These are phyloP conservation scores for Candida montana DNA, from an alignment of 805 yeast genomes.

Conservation along the genomic window DNA sequence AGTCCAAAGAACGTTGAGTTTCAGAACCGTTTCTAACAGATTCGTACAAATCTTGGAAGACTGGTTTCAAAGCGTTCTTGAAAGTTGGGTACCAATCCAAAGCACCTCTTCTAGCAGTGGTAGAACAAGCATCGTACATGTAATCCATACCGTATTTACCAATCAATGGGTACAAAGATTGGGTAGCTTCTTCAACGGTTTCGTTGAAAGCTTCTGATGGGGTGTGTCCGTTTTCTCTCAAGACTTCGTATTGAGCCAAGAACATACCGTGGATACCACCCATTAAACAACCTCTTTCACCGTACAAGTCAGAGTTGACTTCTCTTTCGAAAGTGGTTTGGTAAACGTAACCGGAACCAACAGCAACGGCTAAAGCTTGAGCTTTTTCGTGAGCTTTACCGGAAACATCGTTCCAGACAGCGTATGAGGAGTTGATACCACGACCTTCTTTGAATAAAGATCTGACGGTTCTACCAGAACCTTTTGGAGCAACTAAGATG, in stretches of 20 bases:
- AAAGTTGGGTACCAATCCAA: slow-evolving; percentile 99
- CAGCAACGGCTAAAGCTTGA: slow-evolving; percentile 96
- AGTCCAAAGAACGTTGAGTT: slow-evolving; percentile 96
- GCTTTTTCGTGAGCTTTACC: slow-evolving; percentile 99
- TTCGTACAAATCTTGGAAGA: slow-evolving; percentile 92
- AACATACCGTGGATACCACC: slow-evolving; percentile 99
- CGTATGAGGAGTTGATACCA: slow-evolving; percentile 99
- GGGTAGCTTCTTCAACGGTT: slow-evolving; percentile 99
- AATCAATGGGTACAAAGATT: slow-evolving; percentile 96
- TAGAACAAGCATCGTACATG: slow-evolving; percentile 99
- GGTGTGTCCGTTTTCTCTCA: slow-evolving; percentile 99
- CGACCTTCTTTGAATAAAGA: slow-evolving; percentile 99
- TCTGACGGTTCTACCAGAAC: slow-evolving; percentile 99
- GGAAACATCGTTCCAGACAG: slow-evolving; percentile 98
- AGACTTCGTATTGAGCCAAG: slow-evolving; percentile 99
- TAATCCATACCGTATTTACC: slow-evolving; percentile 99
- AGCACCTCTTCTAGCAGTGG: slow-evolving; percentile 99
- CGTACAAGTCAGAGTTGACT: slow-evolving; percentile 98
- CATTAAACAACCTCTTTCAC: slow-evolving; percentile 99
- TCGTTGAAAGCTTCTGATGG: slow-evolving; percentile 99
- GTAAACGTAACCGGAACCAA: slow-evolving; percentile 99
- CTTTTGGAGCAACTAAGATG: slow-evolving; percentile 99
- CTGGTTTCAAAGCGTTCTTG: slow-evolving; percentile 98
- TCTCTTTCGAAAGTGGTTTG: slow-evolving; percentile 99
- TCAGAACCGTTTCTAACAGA: slow-evolving; percentile 94